Percentiles rank a stretch among this genome's conserved stretches.
These are phyloP conservation scores for Hibiscus mutabilis DNA, from an alignment of 345 rosid species.

Conservation along the genomic window DNA sequence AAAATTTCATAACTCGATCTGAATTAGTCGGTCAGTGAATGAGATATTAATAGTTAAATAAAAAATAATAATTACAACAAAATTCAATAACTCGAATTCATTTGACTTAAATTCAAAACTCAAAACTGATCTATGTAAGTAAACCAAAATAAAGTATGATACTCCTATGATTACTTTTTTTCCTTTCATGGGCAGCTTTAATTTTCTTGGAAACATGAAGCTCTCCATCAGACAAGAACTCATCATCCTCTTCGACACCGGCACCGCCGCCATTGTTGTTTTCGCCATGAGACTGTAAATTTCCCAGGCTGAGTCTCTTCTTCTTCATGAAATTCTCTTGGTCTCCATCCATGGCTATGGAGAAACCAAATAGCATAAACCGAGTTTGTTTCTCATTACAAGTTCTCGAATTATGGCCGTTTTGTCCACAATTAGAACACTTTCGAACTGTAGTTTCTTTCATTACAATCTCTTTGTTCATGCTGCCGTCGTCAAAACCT, in stretches of 20 bases:
- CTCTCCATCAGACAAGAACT: slow-evolving; percentile 47
- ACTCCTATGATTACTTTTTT: slow-evolving; percentile 27
- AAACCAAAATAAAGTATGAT: background rate
- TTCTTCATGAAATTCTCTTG: slow-evolving; percentile 20
- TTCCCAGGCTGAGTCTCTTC: slow-evolving; percentile 42
- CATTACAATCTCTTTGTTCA: slow-evolving; percentile 11
- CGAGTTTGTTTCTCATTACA: slow-evolving; percentile 26
- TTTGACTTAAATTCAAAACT: too few relatives aligned
- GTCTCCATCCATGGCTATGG: slow-evolving; percentile 1
- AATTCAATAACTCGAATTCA: too few relatives aligned
- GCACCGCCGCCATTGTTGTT: slow-evolving; percentile 1
- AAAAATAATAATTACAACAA: too few relatives aligned
- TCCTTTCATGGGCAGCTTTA: slow-evolving; percentile 15
- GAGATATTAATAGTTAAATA: too few relatives aligned
- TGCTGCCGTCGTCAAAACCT: too few relatives aligned
- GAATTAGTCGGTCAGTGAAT: too few relatives aligned
- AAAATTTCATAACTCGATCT: too few relatives aligned
- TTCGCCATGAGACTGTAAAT: slow-evolving; percentile 22
- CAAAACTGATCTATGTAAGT: too few relatives aligned
- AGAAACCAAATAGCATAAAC: slow-evolving; percentile 18
- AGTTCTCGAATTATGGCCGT: slow-evolving; percentile 48
- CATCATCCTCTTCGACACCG: slow-evolving; percentile 11
- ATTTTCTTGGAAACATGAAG: background rate
- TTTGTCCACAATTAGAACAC: slow-evolving; percentile 41
- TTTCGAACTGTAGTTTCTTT: slow-evolving; percentile 28